Evolutionary conservation across 176 grass and related monocot species (phyloP).

Genomic region (Hordeum vulgare): MorexV3_pseudomolecules_assembly NC_058522.1:310798905-310799404

Average conservation of each 20-base stretch:
- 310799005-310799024: not conserved
- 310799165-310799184: conserved; percentile 96
- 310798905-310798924: too few species aligned
- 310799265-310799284: conserved; percentile 90
- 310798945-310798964: too few species aligned
- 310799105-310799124: not conserved
- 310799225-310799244: conserved; percentile 76
- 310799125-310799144: not conserved
- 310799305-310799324: conserved; percentile 63
- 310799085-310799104: not conserved
- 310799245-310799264: conserved; percentile 82
- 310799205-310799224: conserved; percentile 72
- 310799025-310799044: not conserved
- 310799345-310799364: conserved; percentile 60
- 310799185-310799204: conserved; percentile 67
- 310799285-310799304: conserved; percentile 47
- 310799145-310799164: conserved; percentile 48
- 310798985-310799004: not conserved
- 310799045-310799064: not conserved
- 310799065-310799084: not conserved
- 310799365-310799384: conserved; percentile 36
- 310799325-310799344: conserved; percentile 74
- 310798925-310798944: too few species aligned
- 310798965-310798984: not conserved
- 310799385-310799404: not conserved